Conservation (phyloP, 345 rosid species). For the Clarkia xantiana region DNA sequence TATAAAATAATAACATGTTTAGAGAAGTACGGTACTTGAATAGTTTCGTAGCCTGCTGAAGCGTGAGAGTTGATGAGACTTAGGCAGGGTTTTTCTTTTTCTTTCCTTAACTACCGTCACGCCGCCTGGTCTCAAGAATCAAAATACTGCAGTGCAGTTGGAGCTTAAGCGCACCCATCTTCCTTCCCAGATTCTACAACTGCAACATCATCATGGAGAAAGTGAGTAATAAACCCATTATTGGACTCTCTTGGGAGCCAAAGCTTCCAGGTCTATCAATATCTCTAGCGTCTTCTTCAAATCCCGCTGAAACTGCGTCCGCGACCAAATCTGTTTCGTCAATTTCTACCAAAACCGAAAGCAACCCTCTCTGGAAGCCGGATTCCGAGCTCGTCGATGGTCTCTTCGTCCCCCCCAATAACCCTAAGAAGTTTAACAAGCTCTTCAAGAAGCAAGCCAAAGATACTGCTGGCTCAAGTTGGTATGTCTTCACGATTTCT, state of each 20-base stretch:
- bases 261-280: slow-evolving; percentile 19
- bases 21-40: no score
- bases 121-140: no score
- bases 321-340: not conserved
- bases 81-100: no score
- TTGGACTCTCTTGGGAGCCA: slow-evolving; percentile 81
- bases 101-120: no score
- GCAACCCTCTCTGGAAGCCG: slow-evolving; percentile 43
- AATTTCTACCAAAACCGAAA: slow-evolving; percentile 10
- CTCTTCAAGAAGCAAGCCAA: slow-evolving; percentile 50
- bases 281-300: slow-evolving; percentile 16
- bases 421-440: slow-evolving; percentile 60
- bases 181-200: no score
- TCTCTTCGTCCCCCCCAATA: slow-evolving; percentile 57
- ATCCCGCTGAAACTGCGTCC: slow-evolving; percentile 4
- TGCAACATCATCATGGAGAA: slow-evolving; percentile 5
- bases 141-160: no score
- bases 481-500: slow-evolving; percentile 21
- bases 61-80: no score
- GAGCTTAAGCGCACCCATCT: no score
- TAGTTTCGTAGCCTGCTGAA: no score
- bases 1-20: no score
- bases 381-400: slow-evolving; percentile 59
- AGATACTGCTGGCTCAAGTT: slow-evolving; percentile 54
- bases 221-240: slow-evolving; percentile 31